Base-by-base conservation (phyloP, 768 basidiomycete species). In the Jaapia argillacea region DNA sequence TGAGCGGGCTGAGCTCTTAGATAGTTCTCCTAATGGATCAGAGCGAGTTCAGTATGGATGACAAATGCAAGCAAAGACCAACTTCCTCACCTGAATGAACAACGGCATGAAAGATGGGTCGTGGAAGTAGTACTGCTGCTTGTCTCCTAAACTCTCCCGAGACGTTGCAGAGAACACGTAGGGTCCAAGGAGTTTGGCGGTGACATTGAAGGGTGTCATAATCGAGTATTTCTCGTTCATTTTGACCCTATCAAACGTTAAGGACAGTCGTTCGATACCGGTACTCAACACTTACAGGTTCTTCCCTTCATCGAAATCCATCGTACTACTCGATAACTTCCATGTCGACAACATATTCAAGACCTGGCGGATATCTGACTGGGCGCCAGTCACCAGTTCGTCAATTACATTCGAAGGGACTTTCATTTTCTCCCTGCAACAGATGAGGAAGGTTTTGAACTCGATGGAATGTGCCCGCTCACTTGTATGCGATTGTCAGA, bases 311-410 rank as follows among this genome's bases (percentile, higher is more conserved):
- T 98, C 93, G 58, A 89, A 98, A 51, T 81, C 73, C 83, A 99
- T 89, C 2, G 75, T 70, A 44, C 71, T 60, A 48, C 68, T 82
- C 6, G 84, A 85, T n/a, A 97, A 62, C 54, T 83, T 91, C 88
- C 91, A 98, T 0, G 94, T 98, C 4, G 96, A 94, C 10, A 99
- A 68, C 91, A 99, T 97, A 59, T 97, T 98, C 47, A 99, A 65
- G 16, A 98, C 89, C 58, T 94, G 94, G 3, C 96, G 85, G 45
- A 99, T 94, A 61, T 99, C 96, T 2, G 93, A 94, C 53, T 96
- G 88, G 2, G 91, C 74, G 4, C 94, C 87, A 2, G 67, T 61
- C 45, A 98, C 77, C 24, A 99, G 82, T 58, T 96, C 88, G 55
- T 99, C 96, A 25, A 98, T 62, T 33, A 93, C 94, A 45, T 88